A percentile compares a stretch with the other conserved stretches of the same genome.
These are phyloP conservation scores for Hymenoscyphus linearis DNA, from an alignment of 2,329 filamentous ascomycete species.

Conservation along the genomic window DNA sequence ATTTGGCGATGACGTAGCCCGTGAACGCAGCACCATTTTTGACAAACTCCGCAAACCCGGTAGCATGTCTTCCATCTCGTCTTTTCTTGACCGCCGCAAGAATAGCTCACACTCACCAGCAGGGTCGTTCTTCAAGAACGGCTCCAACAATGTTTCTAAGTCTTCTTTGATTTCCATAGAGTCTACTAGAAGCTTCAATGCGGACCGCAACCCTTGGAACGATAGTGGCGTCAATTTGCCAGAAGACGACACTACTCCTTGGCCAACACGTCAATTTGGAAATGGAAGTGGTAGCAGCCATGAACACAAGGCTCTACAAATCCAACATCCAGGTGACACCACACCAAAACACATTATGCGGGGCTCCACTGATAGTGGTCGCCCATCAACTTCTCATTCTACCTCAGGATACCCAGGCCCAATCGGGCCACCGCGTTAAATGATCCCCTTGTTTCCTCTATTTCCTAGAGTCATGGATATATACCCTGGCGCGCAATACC, in stretches of 20 bases:
- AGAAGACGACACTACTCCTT: constrained; percentile 69
- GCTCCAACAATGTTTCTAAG: constrained; percentile 84
- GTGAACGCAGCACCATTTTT: constrained; percentile 78
- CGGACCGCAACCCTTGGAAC: constrained; percentile 96
- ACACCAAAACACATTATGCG: constrained; percentile 80
- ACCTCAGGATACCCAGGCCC: constrained; percentile 95
- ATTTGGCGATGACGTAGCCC: constrained; percentile 75
- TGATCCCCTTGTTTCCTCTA: constrained; percentile 22
- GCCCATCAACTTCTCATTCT: constrained; percentile 92
- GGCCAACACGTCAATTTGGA: constrained; percentile 57
- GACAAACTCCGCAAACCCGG: constrained; percentile 91
- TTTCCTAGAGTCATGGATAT: constrained; percentile 33
- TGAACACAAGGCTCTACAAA: constrained; percentile 54
- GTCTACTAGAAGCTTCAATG: constrained; percentile 82
- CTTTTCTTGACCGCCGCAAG: constrained; percentile 93
- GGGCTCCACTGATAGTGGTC: constrained; percentile 84
- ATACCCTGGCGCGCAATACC: constrained; percentile 34
- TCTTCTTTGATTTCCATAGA: constrained; percentile 94
- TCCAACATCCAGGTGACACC: constrained; percentile 70
- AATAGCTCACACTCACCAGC: constrained; percentile 83
- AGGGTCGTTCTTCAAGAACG: constrained; percentile 83
- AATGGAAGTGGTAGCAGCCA: constrained; percentile 53
- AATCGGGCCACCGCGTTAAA: constrained; percentile 75
- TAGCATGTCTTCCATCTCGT: constrained; percentile 89
- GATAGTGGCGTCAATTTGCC: constrained; percentile 92